Evolutionary conservation across 495 filamentous ascomycete genomes (phyloP).

Genomic region (Choiromyces venosus): DNA sequence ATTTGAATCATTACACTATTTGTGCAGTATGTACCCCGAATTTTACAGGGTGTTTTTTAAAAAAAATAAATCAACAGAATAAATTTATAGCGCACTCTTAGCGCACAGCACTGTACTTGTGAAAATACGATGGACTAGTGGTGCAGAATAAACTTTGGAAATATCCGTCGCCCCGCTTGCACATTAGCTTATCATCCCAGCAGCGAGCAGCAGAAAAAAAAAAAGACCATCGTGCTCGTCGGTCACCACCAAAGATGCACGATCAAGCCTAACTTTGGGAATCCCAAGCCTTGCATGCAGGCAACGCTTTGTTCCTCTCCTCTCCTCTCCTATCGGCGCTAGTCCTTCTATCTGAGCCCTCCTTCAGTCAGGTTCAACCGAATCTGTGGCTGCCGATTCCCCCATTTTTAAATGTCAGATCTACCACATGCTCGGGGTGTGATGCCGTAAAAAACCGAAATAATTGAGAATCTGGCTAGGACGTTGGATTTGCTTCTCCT

Average conservation of each 20-base stretch:
- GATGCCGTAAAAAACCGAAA: too few relatives aligned
- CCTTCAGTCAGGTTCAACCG: not conserved
- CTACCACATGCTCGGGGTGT: not conserved
- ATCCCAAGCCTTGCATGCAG: not conserved
- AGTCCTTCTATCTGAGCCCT: not conserved
- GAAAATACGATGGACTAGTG: not conserved
- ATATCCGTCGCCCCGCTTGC: not conserved
- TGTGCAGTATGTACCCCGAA: not conserved
- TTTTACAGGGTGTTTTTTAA: constrained; percentile 1
- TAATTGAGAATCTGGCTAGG: too few relatives aligned
- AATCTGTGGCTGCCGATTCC: not conserved
- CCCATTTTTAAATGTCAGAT: not conserved
- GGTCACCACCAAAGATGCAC: not conserved
- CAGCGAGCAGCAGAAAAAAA: not conserved
- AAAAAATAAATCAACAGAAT: too few relatives aligned
- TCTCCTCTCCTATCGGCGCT: not conserved
- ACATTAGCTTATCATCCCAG: not conserved
- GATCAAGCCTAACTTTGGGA: too few relatives aligned
- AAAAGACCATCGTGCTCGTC: not conserved
- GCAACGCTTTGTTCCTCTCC: not conserved
- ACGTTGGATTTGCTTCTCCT: too few relatives aligned
- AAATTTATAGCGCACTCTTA: constrained; percentile 1
- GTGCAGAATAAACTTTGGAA: not conserved
- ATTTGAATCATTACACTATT: not conserved
- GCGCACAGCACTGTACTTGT: not conserved